Evolutionary conservation across 2,329 filamentous ascomycete species (phyloP).

Genomic region (Penicillium corylophilum): DNA sequence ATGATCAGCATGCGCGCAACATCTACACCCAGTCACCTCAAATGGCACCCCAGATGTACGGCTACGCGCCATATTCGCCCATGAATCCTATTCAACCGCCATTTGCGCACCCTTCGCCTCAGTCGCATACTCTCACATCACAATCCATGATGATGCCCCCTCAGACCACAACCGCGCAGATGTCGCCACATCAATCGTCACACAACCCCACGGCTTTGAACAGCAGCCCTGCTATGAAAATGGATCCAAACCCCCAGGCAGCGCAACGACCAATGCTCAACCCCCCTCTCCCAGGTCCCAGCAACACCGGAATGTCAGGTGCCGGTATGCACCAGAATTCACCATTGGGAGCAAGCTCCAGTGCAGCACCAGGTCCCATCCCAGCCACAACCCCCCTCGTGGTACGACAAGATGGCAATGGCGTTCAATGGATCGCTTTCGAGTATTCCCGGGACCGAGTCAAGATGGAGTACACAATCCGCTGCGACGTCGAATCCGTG

Average conservation of each 20-base stretch:
- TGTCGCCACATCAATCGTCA: conserved; percentile 40
- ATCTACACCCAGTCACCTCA: conserved; percentile 83
- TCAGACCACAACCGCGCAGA: conserved; percentile 39
- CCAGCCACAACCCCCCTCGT: conserved; percentile 94
- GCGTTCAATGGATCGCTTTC: conserved; percentile 98
- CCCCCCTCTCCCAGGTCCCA: conserved; percentile 46
- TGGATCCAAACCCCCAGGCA: conserved; percentile 45
- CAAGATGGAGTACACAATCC: conserved; percentile 99
- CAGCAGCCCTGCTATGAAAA: conserved; percentile 56
- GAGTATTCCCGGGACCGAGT: conserved; percentile 96
- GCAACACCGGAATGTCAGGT: conserved; percentile 52
- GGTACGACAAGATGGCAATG: conserved; percentile 90
- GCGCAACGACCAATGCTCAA: conserved; percentile 39
- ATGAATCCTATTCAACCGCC: conserved; percentile 54
- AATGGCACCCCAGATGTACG: conserved; percentile 83
- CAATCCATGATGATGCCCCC: conserved; percentile 55
- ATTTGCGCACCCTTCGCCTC: conserved; percentile 57
- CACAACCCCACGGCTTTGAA: conserved; percentile 58
- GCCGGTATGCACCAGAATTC: conserved; percentile 35
- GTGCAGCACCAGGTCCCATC: conserved; percentile 91
- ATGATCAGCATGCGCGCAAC: conserved; percentile 80
- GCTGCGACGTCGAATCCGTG: conserved; percentile 95
- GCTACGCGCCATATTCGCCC: conserved; percentile 59
- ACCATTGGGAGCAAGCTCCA: conserved; percentile 69
- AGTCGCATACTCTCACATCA: conserved; percentile 57